Evolutionary conservation across 2,329 filamentous ascomycete species (phyloP).

Genomic region (Fusarium metavorans): DNA sequence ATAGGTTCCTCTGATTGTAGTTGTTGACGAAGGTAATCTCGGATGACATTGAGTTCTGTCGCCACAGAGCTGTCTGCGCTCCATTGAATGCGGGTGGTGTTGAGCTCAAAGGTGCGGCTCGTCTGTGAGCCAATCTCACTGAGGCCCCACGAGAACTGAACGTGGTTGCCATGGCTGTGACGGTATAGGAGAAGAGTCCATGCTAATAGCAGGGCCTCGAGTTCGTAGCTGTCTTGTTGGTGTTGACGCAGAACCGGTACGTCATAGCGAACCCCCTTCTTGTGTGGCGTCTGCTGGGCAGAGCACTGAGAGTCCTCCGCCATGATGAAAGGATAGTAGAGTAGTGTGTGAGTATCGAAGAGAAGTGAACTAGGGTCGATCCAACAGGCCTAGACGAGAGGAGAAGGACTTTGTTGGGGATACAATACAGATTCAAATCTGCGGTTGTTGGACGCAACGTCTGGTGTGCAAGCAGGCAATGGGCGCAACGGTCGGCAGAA

Average conservation of each 20-base stretch:
- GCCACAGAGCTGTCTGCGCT: conserved; percentile 25
- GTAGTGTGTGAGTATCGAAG: background rate
- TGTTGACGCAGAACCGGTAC: conserved; percentile 32
- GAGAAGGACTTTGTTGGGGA: conserved; percentile 5
- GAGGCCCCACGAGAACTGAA: conserved; percentile 40
- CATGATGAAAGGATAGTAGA: conserved; percentile 18
- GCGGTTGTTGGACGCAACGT: background rate
- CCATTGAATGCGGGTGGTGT: conserved; percentile 40
- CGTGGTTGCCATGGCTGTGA: conserved; percentile 38
- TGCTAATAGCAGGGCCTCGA: conserved; percentile 37
- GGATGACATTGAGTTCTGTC: conserved; percentile 32
- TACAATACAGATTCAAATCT: conserved; percentile 22
- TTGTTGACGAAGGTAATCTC: conserved; percentile 27
- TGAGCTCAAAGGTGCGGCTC: conserved; percentile 34
- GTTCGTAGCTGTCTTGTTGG: conserved; percentile 15
- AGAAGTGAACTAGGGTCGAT: conserved; percentile 3
- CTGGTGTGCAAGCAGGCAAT: background rate
- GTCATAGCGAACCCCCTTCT: conserved; percentile 34
- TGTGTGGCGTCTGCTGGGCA: conserved; percentile 11
- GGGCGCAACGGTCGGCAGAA: background rate
- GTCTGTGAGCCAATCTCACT: conserved; percentile 24
- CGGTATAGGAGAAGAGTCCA: conserved; percentile 42
- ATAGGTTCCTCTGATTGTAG: conserved; percentile 12
- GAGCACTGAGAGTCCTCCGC: conserved; percentile 20
- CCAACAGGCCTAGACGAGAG: background rate